These are phyloP conservation scores for Solanum sejunctum DNA, from an alignment of 257 asterid species.

Conservation along the genomic window DNA sequence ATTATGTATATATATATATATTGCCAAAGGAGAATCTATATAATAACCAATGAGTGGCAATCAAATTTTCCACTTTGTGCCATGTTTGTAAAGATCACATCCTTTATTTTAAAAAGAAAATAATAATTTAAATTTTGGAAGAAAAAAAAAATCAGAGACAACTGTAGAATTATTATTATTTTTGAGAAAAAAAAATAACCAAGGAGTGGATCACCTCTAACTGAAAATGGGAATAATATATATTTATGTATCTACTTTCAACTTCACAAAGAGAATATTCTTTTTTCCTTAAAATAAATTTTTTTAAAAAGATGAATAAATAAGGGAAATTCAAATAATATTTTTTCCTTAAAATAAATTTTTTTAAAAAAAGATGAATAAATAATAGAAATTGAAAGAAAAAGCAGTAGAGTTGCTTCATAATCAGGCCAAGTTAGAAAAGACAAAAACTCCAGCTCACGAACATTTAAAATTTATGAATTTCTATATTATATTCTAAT, in stretches of 20 bases:
- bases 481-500: neutral
- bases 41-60: neutral
- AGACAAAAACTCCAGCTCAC: neutral
- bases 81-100: neutral
- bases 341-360: neutral
- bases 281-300: neutral
- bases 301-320: neutral
- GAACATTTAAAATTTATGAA: neutral
- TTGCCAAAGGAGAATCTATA: neutral
- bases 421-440: neutral
- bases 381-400: neutral
- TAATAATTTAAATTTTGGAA: neutral
- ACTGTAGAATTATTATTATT: neutral
- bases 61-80: neutral
- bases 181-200: neutral
- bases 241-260: neutral
- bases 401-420: neutral
- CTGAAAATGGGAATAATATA: neutral
- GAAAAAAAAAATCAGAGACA: neutral
- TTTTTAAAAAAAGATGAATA: neutral
- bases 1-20: too few species aligned
- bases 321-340: neutral
- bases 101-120: too few species aligned
- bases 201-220: neutral
- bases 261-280: neutral